phyloP scores from a whole-genome alignment of 768 basidiomycete species.

The Boletus edulis region DNA sequence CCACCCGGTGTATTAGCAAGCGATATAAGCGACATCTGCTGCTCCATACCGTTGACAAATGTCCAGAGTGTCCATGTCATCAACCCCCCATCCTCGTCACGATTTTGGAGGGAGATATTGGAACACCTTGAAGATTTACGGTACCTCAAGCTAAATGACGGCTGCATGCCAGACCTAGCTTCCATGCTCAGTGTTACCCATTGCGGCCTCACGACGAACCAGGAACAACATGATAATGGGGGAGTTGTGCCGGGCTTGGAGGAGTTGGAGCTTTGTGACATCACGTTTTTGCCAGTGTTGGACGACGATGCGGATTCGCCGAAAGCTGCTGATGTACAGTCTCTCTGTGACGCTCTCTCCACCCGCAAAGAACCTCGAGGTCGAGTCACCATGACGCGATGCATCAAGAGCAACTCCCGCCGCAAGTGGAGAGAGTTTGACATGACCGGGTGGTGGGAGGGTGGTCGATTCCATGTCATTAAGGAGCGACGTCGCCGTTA shows the following conservation, averaged over 20 bases:
- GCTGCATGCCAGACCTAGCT: background rate
- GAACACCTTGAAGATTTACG: background rate
- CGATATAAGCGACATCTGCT: background rate
- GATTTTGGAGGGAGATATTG: constrained; percentile 4
- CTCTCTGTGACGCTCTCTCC: too few relatives aligned
- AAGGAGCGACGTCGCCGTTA: too few relatives aligned
- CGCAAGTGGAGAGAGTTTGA: too few relatives aligned
- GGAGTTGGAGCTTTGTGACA: background rate
- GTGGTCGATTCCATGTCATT: too few relatives aligned
- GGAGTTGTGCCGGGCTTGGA: background rate
- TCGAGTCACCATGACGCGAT: too few relatives aligned
- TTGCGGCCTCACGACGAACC: background rate
- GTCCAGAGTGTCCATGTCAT: background rate
- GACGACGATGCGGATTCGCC: too few relatives aligned
- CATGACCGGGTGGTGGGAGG: too few relatives aligned
- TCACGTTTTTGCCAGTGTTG: background rate
- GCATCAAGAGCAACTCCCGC: too few relatives aligned
- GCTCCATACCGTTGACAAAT: background rate
- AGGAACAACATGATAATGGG: background rate
- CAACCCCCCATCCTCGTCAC: background rate
- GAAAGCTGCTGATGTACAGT: too few relatives aligned
- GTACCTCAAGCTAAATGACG: background rate
- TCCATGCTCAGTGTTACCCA: background rate
- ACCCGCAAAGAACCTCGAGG: too few relatives aligned
- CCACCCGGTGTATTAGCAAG: background rate